Base-by-base conservation (phyloP, 2,329 filamentous ascomycete genomes). In the Botrytis deweyae region DNA sequence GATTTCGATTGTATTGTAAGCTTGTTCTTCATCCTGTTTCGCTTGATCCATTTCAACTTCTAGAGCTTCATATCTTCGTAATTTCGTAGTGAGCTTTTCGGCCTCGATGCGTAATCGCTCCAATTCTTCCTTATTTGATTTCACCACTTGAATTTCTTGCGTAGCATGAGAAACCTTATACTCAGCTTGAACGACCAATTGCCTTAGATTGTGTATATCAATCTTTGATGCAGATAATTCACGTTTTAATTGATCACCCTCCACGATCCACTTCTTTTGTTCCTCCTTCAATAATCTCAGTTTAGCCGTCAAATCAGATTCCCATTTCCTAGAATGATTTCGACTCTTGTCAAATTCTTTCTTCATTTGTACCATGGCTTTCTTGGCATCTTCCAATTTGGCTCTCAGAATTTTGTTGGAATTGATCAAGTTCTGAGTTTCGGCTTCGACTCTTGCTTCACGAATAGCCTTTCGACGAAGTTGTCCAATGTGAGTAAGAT, bases 361-460 rank as follows among this genome's bases (percentile, higher is more conserved):
- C 78, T 90, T 91, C 69, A 91, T 87, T 79, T 92, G 90, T 74
- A 88, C 85, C 81, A 93, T 92, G 3, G 88, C 85, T 77, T 91
- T 89, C 78, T 92, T 93, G 2, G 91, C 90, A 73, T 93, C 92
- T 72, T 92, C 90, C 14, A 94, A 86, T 71, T 92, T 91, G 72
- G 89, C 89, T 80, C 91, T 93, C 44, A 95, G 83, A 33, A 89
- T 89, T 29, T 92, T 89, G 80, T 95, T 95, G 29, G 88, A 90
- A 78, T 94, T 91, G 76, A 95, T 89, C 5, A 96, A 84, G 71
- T 94, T 94, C 77, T 95, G 92, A 2, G 92, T 94, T 80, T 96
- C 93, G 0, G 93, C 93, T 80, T 95, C 93, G 1, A 89, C 91
- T 2, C 92, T 92, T 12, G 92, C 92, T 81, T 95, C 92, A 76